Base-by-base conservation (phyloP, 169 alveolate species). In the Plasmodium chabaudi region DNA sequence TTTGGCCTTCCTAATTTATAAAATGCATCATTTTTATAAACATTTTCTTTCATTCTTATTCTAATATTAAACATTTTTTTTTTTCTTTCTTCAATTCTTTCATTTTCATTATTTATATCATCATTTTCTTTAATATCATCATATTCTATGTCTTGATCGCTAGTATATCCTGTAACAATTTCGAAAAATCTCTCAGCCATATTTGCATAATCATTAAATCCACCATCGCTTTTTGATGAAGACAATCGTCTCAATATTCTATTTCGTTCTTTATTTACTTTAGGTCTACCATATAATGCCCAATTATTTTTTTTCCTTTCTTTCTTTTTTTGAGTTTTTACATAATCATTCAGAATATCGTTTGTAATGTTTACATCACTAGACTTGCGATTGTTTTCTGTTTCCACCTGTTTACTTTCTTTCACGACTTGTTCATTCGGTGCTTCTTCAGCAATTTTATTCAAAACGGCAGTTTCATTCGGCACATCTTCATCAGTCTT, bases 221-320 rank as follows among this genome's bases (percentile, higher is more conserved):
- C 89, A 59, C 70, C 59, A 47, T 65, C 79, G 55, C 89, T 79
- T 57, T 67, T 79, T 23, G 89, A 79, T 21, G 75, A 15, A 9
- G 77, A 79, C 55, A 79, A 23, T 7, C 61, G 65, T 68, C 46
- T 79, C 49, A 79, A 69, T 46, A 65, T 56, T n/a, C 21, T 56
- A 15, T 79, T 65, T 65, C 73, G 65, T 79, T 79, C 82, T 60
- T 71, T 79, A 55, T 79, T 69, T 25, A 79, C 89, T 27, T 61
- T 34, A 23, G 89, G 89, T 59, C 89, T 79, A 65, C 89, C 89
- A 79, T 79, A 79, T 39, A 67, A 10, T 3, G 89, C 75, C 89
- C 89, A 79, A 47, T 67, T 79, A 34, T 79, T 79, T 79, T 79
- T 79, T 79, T 79, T 79, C 63, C 64, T 75, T 34, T 75, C 74